phyloP scores from a whole-genome alignment of 164 flowering plant genomes.

The Tetrastigma voinierianum region DNA sequence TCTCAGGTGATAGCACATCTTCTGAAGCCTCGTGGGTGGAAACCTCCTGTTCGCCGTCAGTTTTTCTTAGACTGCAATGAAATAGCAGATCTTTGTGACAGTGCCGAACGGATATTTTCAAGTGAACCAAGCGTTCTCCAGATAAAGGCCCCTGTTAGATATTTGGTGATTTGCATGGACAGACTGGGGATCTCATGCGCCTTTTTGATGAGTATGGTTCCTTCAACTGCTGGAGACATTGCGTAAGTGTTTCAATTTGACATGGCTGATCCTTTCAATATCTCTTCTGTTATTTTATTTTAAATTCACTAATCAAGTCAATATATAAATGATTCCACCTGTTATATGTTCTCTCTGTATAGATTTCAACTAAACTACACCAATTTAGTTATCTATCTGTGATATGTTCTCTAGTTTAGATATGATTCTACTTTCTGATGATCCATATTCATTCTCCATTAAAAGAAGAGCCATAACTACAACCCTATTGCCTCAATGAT shows the following conservation, averaged over 20 bases:
- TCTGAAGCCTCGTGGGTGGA: constrained; percentile 99
- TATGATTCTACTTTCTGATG: too few species aligned
- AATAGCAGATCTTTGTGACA: constrained; percentile 96
- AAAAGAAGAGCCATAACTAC: too few species aligned
- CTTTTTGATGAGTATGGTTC: constrained; percentile 99
- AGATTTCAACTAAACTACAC: too few species aligned
- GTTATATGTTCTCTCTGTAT: too few species aligned
- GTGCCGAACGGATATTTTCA: constrained; percentile 87
- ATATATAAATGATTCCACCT: too few species aligned
- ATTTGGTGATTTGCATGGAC: constrained; percentile 99
- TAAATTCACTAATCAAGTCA: too few species aligned
- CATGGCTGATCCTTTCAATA: too few species aligned
- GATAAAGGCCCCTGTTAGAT: constrained; percentile 93
- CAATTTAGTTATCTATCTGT: too few species aligned
- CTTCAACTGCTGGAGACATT: constrained; percentile 98
- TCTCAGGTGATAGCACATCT: constrained; percentile 88
- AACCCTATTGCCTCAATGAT: too few species aligned
- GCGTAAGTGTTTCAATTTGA: constrained; percentile 54
- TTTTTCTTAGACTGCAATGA: constrained; percentile 99
- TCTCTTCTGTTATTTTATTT: background rate
- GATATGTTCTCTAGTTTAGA: too few species aligned
- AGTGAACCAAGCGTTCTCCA: constrained; percentile 92
- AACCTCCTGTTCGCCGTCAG: constrained; percentile 96
- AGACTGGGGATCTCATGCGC: constrained; percentile 99
- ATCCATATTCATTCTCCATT: too few species aligned